Conservation (phyloP, 176 grass and related monocot species). For the Rhipidocladum racemiflorum region DNA sequence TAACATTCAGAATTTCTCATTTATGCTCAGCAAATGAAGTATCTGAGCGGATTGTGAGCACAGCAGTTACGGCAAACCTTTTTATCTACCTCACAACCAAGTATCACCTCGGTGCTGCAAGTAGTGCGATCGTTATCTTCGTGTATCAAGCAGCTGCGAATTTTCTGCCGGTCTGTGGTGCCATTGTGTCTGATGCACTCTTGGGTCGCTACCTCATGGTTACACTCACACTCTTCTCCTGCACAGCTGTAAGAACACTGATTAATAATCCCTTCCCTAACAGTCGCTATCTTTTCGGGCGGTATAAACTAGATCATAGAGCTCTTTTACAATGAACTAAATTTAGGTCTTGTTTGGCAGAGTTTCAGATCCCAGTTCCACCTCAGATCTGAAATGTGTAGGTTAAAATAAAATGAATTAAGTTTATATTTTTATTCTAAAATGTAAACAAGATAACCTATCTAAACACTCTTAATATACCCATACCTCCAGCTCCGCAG, state of each 20-base stretch:
- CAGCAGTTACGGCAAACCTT: conserved; percentile 27
- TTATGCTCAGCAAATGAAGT: conserved; percentile 45
- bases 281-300: background rate
- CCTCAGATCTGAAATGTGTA: no score
- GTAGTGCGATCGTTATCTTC: conserved; percentile 28
- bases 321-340: no score
- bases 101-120: conserved; percentile 35
- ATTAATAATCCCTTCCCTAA: background rate
- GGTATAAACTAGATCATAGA: background rate
- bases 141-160: conserved; percentile 22
- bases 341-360: no score
- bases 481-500: no score
- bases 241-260: conserved; percentile 14
- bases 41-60: conserved; percentile 25
- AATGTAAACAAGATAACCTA: no score
- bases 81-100: conserved; percentile 44
- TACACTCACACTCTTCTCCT: conserved; percentile 21
- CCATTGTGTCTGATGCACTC: conserved; percentile 28
- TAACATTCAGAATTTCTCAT: background rate
- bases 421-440: no score
- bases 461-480: no score
- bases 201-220: conserved; percentile 38
- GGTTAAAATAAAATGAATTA: no score
- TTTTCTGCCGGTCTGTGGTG: conserved; percentile 34
- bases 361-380: no score